These are phyloP conservation scores for Vitis hybrid DNA, from an alignment of 177 flowering plant species.

Conservation along the genomic window DNA sequence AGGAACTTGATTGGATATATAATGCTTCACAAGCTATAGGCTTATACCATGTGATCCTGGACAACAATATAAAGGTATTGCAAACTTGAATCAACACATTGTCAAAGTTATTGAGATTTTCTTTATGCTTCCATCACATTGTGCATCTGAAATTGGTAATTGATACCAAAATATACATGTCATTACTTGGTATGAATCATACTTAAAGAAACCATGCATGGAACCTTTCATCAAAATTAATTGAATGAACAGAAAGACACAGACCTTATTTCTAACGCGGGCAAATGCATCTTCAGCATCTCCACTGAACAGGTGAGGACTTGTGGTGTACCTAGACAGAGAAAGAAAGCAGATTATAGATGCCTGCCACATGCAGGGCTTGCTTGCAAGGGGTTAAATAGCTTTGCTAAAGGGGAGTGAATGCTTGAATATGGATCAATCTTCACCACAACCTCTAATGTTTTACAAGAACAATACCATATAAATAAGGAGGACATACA, in stretches of 20 bases:
- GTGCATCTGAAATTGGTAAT: too few relatives aligned
- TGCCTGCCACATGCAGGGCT: not conserved
- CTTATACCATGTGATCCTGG: too few relatives aligned
- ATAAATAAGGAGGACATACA: constrained; percentile 48
- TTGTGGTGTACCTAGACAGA: constrained; percentile 81
- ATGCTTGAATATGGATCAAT: not conserved
- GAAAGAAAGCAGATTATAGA: not conserved
- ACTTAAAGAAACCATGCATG: not conserved
- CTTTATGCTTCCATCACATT: too few relatives aligned
- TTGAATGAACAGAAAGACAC: not conserved
- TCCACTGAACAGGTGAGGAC: constrained; percentile 90
- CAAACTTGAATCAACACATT: too few relatives aligned
- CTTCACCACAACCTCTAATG: not conserved
- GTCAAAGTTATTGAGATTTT: too few relatives aligned
- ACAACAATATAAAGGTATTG: too few relatives aligned
- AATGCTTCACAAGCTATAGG: too few relatives aligned
- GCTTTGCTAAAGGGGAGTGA: not conserved
- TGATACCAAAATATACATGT: too few relatives aligned
- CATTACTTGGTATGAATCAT: not conserved
- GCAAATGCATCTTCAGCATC: constrained; percentile 81
- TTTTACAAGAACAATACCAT: not conserved
- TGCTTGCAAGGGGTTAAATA: not conserved
- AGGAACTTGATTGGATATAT: too few relatives aligned
- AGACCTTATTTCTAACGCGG: constrained; percentile 92
- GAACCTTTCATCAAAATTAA: not conserved